Base-by-base conservation (phyloP, 495 filamentous ascomycete genomes). In the Xylaria sp. region DNA sequence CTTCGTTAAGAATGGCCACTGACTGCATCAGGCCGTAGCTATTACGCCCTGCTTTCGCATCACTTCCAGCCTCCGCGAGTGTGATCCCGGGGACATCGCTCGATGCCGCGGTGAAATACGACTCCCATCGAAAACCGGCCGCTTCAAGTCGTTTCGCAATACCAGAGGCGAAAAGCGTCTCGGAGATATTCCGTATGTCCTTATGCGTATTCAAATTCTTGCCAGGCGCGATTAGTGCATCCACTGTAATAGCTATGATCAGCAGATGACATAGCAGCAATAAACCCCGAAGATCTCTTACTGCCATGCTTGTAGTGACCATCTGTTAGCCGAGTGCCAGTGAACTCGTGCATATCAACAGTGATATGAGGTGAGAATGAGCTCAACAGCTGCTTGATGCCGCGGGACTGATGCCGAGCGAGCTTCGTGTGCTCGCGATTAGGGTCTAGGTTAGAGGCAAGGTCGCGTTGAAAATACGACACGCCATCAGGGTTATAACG, bases 371-470 rank as follows among this genome's bases (percentile, higher is more conserved):
- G 76, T 21, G 69, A 50, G 55, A 80, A 80, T 21, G 73, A 62
- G 61, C 72, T 79, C 21, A 80, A 64, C 2, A 79, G 68, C 31
- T 73, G 46, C 67, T 80, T 79, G 58, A 79, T 76, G 14, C 76
- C 79, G 21, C 74, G 65, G 0, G 79, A 79, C 61, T 79, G 78
- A 17, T 58, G 72, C 3, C 77, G 77, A 12, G 68, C 67, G 2
- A 81, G 75, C 65, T 78, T 81, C 24, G 73, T 75, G 68, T 79
- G 76, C 43, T 81, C 79, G 15, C 79, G 76, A 58, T 81, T 81
- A 6, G 78, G 78, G 41, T 81, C 78, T 5, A 79, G 65, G 73
- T 79, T 80, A 33, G 77, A 77, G 12, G 79, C 79, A 1, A 80
- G 72, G 8, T 68, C 70, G 48, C 79, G 76, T 71, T 80, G 79